These are phyloP conservation scores for Colletotrichum liriopes DNA, from an alignment of 2,329 filamentous ascomycete genomes.

Conservation along the genomic window DNA sequence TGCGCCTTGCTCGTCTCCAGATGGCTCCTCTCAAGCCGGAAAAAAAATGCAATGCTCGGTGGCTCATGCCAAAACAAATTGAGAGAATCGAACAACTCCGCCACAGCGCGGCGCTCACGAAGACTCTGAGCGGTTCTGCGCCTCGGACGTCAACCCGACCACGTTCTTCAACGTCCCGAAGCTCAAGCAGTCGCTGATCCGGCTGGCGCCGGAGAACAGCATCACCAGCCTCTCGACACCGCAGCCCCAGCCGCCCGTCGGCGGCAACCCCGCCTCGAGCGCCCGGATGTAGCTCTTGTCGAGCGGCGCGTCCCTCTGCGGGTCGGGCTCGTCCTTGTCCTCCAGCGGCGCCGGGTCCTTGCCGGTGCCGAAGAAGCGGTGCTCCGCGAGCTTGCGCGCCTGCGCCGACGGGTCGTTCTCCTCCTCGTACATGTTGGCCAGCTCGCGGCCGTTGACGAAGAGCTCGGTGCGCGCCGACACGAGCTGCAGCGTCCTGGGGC, in stretches of 20 bases:
- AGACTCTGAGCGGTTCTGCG: constrained; percentile 12
- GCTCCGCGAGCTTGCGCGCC: constrained; percentile 81
- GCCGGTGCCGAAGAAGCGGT: constrained; percentile 57
- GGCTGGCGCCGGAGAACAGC: constrained; percentile 84
- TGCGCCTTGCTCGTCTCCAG: background rate
- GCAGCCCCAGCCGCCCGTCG: constrained; percentile 97
- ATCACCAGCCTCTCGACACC: constrained; percentile 93
- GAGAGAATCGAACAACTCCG: background rate
- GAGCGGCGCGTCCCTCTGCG: constrained; percentile 61
- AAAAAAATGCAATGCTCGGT: background rate
- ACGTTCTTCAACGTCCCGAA: constrained; percentile 89
- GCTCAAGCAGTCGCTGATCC: constrained; percentile 88
- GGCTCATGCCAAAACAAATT: background rate
- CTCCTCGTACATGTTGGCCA: constrained; percentile 98
- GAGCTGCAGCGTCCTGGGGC: constrained; percentile 77
- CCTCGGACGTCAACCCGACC: constrained; percentile 64
- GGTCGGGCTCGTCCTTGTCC: constrained; percentile 50
- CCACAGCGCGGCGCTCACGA: background rate
- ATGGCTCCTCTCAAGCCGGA: background rate
- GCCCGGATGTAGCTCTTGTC: constrained; percentile 90
- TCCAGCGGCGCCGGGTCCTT: constrained; percentile 42
- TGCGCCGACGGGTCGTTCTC: constrained; percentile 95
- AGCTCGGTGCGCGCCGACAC: constrained; percentile 89
- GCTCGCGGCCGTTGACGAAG: constrained; percentile 84
- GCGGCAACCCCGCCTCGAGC: constrained; percentile 91